These are phyloP conservation scores for Rhodotorula glutinis DNA, from an alignment of 1,284 basidiomycete species.

Conservation along the genomic window DNA sequence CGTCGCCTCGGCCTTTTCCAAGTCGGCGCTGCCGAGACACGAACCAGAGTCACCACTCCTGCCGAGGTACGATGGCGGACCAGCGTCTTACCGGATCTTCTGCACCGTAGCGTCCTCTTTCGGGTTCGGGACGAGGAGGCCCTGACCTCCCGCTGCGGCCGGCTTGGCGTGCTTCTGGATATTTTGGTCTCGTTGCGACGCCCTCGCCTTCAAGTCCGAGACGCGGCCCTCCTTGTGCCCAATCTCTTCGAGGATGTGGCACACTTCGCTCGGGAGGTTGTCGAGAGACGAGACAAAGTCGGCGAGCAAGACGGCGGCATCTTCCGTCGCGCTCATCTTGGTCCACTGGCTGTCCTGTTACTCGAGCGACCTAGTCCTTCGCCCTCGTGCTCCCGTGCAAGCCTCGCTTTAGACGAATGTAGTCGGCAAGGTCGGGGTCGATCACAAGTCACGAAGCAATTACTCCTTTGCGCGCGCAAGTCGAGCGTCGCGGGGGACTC, in stretches of 20 bases:
- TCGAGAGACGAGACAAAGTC: slow-evolving; percentile 44
- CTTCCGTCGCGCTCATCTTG: slow-evolving; percentile 25
- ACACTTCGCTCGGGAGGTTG: slow-evolving; percentile 44
- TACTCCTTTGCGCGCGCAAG: too few species aligned
- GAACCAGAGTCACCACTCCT: too few species aligned
- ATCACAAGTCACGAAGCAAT: too few species aligned
- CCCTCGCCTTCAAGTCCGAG: slow-evolving; percentile 35
- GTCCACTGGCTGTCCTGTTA: too few species aligned
- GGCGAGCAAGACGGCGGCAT: slow-evolving; percentile 40
- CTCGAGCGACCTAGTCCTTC: too few species aligned
- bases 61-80: background rate
- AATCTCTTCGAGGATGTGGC: slow-evolving; percentile 44
- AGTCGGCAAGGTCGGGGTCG: too few species aligned
- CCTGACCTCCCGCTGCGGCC: slow-evolving; percentile 27
- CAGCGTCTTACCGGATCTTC: slow-evolving; percentile 26
- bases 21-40: slow-evolving; percentile 28
- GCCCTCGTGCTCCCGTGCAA: too few species aligned
- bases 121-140: slow-evolving; percentile 32
- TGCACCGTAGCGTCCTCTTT: slow-evolving; percentile 32
- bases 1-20: slow-evolving; percentile 36
- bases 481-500: too few species aligned
- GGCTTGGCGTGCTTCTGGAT: slow-evolving; percentile 39
- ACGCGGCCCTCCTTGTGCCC: slow-evolving; percentile 42
- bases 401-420: too few species aligned
- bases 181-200: slow-evolving; percentile 30